A percentile compares a stretch with the other conserved stretches of the same genome.
These are phyloP conservation scores for Epichloe baconii DNA, from an alignment of 2,329 filamentous ascomycete species.

Conservation along the genomic window DNA sequence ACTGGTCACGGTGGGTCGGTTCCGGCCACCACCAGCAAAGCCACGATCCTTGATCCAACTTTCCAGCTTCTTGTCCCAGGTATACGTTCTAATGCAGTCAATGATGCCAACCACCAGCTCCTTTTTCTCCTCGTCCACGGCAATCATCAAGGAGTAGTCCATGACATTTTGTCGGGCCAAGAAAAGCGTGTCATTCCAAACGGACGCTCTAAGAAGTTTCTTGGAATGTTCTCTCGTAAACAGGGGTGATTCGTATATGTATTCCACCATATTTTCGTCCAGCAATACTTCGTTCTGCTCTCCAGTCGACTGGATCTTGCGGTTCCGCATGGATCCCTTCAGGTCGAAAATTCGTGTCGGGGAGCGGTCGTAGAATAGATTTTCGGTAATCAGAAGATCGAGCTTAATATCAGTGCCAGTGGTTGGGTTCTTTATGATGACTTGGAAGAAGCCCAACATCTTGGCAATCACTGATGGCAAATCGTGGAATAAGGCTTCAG, in stretches of 20 bases:
- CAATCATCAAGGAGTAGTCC: constrained; percentile 98
- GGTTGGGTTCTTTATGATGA: constrained; percentile 87
- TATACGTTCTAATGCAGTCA: constrained; percentile 95
- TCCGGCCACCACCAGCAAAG: constrained; percentile 61
- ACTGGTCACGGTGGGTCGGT: constrained; percentile 88
- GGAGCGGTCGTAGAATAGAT: constrained; percentile 88
- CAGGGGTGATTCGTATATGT: constrained; percentile 92
- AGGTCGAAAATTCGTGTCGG: constrained; percentile 88
- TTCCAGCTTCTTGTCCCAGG: constrained; percentile 99
- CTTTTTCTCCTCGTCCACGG: constrained; percentile 78
- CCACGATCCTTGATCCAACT: constrained; percentile 98
- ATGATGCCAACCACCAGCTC: constrained; percentile 97
- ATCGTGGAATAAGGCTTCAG: constrained; percentile 87
- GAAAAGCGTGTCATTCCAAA: constrained; percentile 97
- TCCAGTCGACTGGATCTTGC: constrained; percentile 90
- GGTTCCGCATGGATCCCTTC: constrained; percentile 97
- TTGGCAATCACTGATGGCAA: constrained; percentile 95
- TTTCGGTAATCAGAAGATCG: constrained; percentile 92
- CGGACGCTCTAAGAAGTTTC: constrained; percentile 77
- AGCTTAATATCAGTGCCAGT: constrained; percentile 91
- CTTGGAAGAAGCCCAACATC: constrained; percentile 97
- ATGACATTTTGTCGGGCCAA: constrained; percentile 92
- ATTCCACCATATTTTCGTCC: constrained; percentile 98
- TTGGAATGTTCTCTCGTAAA: constrained; percentile 95
- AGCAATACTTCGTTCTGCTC: constrained; percentile 93